Conservation (phyloP, 208 protist species). For the Naegleria lovaniensis region DNA sequence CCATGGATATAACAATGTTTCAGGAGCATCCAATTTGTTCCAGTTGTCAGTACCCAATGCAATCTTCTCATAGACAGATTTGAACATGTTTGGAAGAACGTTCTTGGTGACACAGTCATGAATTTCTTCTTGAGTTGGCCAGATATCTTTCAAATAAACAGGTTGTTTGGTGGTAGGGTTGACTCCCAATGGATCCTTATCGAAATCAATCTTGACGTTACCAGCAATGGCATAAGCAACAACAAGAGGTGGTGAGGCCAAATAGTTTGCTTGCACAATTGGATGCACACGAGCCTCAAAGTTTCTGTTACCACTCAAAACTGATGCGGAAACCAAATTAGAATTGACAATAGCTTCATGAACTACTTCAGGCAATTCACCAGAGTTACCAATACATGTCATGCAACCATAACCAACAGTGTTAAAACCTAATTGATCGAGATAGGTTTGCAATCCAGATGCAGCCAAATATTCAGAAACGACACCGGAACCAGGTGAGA, state of each 20-base stretch:
- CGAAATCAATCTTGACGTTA: constrained; percentile 86
- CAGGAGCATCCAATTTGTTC: constrained; percentile 76
- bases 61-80: constrained; percentile 77
- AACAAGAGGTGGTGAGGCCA: constrained; percentile 87
- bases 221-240: constrained; percentile 90
- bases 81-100: constrained; percentile 79
- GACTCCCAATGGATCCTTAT: constrained; percentile 35
- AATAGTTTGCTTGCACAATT: constrained; percentile 83
- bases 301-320: constrained; percentile 92
- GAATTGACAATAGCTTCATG: constrained; percentile 79
- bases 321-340: constrained; percentile 81
- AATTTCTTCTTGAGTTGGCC: constrained; percentile 82
- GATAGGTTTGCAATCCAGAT: constrained; percentile 66
- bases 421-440: constrained; percentile 78
- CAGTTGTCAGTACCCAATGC: constrained; percentile 76
- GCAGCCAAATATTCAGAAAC: constrained; percentile 83
- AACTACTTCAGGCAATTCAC: constrained; percentile 60
- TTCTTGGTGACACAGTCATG: constrained; percentile 59
- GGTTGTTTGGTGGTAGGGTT: constrained; percentile 71
- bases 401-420: constrained; percentile 90
- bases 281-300: constrained; percentile 91
- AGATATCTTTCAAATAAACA: constrained; percentile 91
- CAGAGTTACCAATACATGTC: constrained; percentile 93
- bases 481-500: constrained; percentile 87
- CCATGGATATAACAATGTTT: constrained; percentile 81